phyloP scores from a whole-genome alignment of 1,139 yeast species.

The Magnusiomyces starmeri region DNA sequence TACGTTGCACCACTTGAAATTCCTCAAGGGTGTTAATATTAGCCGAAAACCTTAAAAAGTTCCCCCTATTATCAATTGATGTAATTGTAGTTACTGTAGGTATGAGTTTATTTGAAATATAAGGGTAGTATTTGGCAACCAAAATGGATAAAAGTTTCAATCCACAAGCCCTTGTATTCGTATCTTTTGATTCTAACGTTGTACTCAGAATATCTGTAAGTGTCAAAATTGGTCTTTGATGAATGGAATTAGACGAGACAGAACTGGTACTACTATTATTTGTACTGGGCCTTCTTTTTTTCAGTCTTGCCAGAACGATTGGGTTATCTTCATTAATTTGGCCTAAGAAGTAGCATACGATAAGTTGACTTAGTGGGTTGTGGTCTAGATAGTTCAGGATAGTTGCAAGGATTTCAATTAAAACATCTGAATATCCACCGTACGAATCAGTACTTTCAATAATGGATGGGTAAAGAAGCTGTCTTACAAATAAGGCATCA shows the following conservation, averaged over 20 bases:
- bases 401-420: constrained; percentile 17
- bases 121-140: constrained; percentile 26
- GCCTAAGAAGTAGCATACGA: constrained; percentile 25
- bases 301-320: not conserved
- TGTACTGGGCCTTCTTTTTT: not conserved
- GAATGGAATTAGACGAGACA: constrained; percentile 10
- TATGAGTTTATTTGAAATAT: constrained; percentile 17
- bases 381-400: constrained; percentile 27
- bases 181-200: constrained; percentile 19
- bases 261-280: constrained; percentile 6
- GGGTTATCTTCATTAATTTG: constrained; percentile 1
- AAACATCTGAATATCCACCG: constrained; percentile 18
- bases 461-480: constrained; percentile 28
- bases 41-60: not conserved
- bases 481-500: constrained; percentile 27
- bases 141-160: constrained; percentile 25
- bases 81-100: constrained; percentile 3
- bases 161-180: constrained; percentile 18
- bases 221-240: constrained; percentile 19
- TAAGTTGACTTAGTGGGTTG: constrained; percentile 23
- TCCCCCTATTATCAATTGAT: not conserved
- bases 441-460: constrained; percentile 22
- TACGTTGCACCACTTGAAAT: not conserved
- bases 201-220: constrained; percentile 22
- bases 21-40: constrained; percentile 5